These are phyloP conservation scores for Ogataea sp. DNA, from an alignment of 805 yeast genomes.

Conservation along the genomic window DNA sequence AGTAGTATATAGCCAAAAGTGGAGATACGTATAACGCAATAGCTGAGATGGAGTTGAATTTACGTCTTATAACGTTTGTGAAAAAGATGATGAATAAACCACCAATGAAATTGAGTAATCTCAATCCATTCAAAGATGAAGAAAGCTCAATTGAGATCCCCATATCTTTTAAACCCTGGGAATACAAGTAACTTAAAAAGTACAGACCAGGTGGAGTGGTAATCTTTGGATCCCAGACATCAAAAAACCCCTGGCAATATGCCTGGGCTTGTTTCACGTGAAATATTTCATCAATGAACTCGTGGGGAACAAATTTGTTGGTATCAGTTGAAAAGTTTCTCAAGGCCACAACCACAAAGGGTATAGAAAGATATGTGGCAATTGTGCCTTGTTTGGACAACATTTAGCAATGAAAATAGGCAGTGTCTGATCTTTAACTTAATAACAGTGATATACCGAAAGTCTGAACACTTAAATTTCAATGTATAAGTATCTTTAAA, in stretches of 20 bases:
- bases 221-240: conserved; percentile 79
- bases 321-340: conserved; percentile 12
- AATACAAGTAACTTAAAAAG: conserved; percentile 31
- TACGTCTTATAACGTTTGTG: conserved; percentile 8
- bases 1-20: conserved; percentile 61
- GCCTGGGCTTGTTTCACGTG: conserved; percentile 74
- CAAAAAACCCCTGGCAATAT: conserved; percentile 54
- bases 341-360: conserved; percentile 10
- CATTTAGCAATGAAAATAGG: not conserved
- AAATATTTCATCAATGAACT: conserved; percentile 70
- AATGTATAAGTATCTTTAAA: too few relatives aligned
- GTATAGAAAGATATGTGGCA: conserved; percentile 4
- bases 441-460: not conserved
- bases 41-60: conserved; percentile 7
- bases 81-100: conserved; percentile 36
- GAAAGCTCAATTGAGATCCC: conserved; percentile 20
- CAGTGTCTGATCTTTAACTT: too few relatives aligned
- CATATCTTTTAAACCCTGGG: conserved; percentile 31
- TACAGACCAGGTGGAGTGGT: conserved; percentile 97
- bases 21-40: conserved; percentile 50
- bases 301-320: conserved; percentile 16
- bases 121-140: conserved; percentile 31
- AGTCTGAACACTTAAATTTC: too few relatives aligned
- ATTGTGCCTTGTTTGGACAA: not conserved
- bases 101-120: conserved; percentile 60